Evolutionary conservation across 768 basidiomycete genomes (phyloP).

Genomic region (Boletus sensibilis): DNA sequence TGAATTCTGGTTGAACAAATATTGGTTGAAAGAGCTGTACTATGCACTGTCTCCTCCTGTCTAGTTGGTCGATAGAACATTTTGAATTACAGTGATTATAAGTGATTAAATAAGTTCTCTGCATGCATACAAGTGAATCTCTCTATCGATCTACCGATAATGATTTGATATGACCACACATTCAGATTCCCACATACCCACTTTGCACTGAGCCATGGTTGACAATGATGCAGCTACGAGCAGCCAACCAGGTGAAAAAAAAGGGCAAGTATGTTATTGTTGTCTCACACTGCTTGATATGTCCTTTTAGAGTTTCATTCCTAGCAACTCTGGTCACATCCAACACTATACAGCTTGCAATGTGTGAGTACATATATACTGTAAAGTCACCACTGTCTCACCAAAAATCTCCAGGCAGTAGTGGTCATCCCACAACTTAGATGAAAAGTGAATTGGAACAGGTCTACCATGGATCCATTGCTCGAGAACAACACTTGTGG

Average conservation of each 20-base stretch:
- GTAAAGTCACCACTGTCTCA: not conserved
- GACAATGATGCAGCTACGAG: not conserved
- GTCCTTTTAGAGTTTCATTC: not conserved
- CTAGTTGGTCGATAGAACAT: no score
- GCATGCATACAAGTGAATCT: no score
- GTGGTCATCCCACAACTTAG: not conserved
- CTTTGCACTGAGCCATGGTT: not conserved
- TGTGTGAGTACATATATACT: not conserved
- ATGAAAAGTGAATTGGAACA: not conserved
- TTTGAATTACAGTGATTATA: not conserved
- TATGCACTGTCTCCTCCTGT: constrained; percentile 8
- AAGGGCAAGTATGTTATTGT: not conserved
- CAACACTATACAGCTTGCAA: not conserved
- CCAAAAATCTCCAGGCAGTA: not conserved
- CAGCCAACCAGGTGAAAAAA: not conserved
- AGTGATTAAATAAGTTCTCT: no score
- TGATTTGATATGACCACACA: no score
- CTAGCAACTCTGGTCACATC: not conserved
- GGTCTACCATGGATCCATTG: not conserved
- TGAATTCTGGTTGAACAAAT: constrained; percentile 33
- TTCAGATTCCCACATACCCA: not conserved
- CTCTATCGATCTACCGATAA: no score
- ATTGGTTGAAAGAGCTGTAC: constrained; percentile 33
- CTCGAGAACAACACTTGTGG: not conserved
- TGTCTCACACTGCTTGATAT: no score